Percentiles rank a stretch among this genome's conserved stretches.
Evolutionary conservation across 805 yeast genomes (phyloP).

Genomic region (Tetrapisispora phaffii): DNA sequence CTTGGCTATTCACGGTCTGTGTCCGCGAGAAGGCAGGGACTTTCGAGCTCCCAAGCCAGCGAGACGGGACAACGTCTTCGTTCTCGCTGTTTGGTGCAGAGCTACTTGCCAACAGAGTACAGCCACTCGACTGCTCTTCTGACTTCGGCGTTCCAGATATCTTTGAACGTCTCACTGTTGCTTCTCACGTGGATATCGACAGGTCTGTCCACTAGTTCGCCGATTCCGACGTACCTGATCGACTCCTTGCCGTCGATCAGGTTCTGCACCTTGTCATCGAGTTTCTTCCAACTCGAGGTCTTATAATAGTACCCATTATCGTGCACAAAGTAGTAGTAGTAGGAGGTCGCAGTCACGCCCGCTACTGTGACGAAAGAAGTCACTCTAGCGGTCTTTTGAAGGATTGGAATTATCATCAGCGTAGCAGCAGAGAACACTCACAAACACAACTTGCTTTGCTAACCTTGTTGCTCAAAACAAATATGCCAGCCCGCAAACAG

Average conservation of each 20-base stretch:
- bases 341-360: conserved; percentile 13
- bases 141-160: conserved; percentile 21
- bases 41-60: too few relatives aligned
- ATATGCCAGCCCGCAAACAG: too few relatives aligned
- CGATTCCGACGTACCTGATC: conserved; percentile 3
- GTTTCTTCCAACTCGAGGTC: conserved; percentile 14
- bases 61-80: too few relatives aligned
- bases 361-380: conserved; percentile 12
- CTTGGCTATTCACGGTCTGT: too few relatives aligned
- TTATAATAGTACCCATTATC: conserved; percentile 16
- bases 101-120: conserved; percentile 12
- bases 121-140: conserved; percentile 17
- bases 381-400: conserved; percentile 16
- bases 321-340: conserved; percentile 16
- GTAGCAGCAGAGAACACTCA: too few relatives aligned
- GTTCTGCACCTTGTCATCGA: conserved; percentile 15
- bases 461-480: too few relatives aligned
- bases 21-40: too few relatives aligned
- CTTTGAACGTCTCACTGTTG: conserved; percentile 18
- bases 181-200: conserved; percentile 14
- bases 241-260: conserved; percentile 15
- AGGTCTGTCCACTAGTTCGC: conserved; percentile 8
- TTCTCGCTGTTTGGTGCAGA: background rate
- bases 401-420: too few relatives aligned
- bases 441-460: too few relatives aligned